Percentiles rank a stretch among this genome's conserved stretches.
Conservation (phyloP, 73 alveolate species). For the Stentor roeselii region DNA sequence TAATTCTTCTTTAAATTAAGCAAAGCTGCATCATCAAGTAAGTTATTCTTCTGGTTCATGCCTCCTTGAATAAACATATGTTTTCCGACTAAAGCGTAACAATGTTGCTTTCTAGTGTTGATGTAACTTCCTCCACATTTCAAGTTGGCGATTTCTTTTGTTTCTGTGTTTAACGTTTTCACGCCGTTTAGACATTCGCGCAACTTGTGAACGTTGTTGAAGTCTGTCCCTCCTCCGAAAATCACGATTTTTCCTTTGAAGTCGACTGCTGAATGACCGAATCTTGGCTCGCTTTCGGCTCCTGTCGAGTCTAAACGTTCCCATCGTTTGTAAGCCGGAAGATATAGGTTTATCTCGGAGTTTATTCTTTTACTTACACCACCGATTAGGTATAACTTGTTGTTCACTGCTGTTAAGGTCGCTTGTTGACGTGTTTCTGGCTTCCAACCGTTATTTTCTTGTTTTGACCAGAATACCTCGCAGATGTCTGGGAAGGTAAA, state of each 20-base stretch:
- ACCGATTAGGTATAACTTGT: slow-evolving; percentile 5
- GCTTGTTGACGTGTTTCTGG: slow-evolving; percentile 22
- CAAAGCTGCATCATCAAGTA: neutral
- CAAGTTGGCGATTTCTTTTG: neutral
- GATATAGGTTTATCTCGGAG: neutral
- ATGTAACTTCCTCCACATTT: neutral
- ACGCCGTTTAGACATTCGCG: slow-evolving; percentile 14
- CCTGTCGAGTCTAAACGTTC: neutral
- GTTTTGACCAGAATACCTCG: slow-evolving; percentile 19
- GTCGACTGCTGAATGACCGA: slow-evolving; percentile 21
- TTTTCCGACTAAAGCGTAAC: slow-evolving; percentile 13
- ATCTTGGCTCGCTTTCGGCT: slow-evolving; percentile 1
- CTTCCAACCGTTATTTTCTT: slow-evolving; percentile 18
- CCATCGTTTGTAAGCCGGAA: slow-evolving; percentile 1
- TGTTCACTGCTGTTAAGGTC: neutral
- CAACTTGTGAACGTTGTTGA: neutral
- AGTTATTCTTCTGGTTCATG: neutral
- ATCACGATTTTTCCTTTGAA: neutral
- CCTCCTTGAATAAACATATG: slow-evolving; percentile 27
- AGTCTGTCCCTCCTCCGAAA: slow-evolving; percentile 19
- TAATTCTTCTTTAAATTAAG: neutral
- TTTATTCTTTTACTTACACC: slow-evolving; percentile 1
- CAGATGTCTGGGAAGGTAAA: neutral
- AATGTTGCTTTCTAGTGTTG: neutral
- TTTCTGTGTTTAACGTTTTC: neutral